Evolutionary conservation across 768 basidiomycete genomes (phyloP).

Genomic region (Suillus lakei): DNA sequence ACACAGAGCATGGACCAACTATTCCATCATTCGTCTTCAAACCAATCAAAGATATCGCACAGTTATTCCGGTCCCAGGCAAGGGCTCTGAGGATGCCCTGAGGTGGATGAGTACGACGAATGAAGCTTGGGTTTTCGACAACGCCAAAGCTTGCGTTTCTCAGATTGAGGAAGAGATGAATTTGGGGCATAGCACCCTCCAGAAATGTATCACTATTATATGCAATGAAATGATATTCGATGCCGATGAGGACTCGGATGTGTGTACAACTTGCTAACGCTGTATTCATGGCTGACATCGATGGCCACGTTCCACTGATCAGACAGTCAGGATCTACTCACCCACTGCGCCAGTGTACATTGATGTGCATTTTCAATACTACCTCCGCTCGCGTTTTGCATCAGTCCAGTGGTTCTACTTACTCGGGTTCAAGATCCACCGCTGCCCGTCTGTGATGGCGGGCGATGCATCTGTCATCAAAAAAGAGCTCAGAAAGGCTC

Average conservation of each 20-base stretch:
- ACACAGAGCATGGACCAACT: constrained; percentile 8
- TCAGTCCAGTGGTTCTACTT: constrained; percentile 17
- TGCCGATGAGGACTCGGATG: constrained; percentile 5
- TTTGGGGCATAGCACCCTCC: constrained; percentile 5
- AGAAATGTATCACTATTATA: constrained; percentile 13
- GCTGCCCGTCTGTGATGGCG: background rate
- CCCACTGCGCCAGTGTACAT: constrained; percentile 16
- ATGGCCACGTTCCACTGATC: constrained; percentile 11
- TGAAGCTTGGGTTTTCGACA: background rate
- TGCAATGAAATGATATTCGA: background rate
- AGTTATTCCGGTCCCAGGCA: background rate
- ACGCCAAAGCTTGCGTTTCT: constrained; percentile 4
- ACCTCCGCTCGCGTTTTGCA: constrained; percentile 2
- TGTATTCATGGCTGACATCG: background rate
- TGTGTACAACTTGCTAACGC: background rate
- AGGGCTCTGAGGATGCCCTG: background rate
- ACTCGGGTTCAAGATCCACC: constrained; percentile 13
- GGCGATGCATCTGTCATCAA: background rate
- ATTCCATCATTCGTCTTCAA: constrained; percentile 12
- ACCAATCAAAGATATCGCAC: constrained; percentile 5
- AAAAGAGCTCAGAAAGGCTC: background rate
- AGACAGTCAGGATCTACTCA: constrained; percentile 12
- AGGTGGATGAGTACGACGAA: background rate
- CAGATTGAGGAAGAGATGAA: constrained; percentile 11
- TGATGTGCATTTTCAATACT: constrained; percentile 21